Evolutionary conservation across 2,329 filamentous ascomycete species (phyloP).

Genomic region (Colletotrichum sp.): DNA sequence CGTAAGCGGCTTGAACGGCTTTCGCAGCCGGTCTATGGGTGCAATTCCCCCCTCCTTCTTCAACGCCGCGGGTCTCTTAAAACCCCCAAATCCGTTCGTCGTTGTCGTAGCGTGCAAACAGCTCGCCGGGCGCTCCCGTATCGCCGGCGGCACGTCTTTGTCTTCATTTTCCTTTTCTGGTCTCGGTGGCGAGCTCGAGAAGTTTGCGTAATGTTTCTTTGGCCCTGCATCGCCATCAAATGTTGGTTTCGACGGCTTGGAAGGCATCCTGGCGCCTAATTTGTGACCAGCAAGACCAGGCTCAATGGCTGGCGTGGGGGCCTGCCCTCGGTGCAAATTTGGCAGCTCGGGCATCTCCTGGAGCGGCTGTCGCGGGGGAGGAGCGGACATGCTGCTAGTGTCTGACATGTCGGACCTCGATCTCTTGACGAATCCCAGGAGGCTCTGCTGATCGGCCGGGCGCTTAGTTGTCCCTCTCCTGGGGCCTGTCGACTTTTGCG

Average conservation of each 20-base stretch:
- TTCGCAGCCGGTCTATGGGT: slow-evolving; percentile 55
- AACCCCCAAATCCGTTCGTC: slow-evolving; percentile 35
- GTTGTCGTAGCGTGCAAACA: slow-evolving; percentile 59
- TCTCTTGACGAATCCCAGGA: slow-evolving; percentile 44
- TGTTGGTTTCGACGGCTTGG: slow-evolving; percentile 34
- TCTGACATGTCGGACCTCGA: slow-evolving; percentile 12
- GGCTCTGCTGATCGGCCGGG: slow-evolving; percentile 43
- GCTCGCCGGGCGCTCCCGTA: slow-evolving; percentile 43
- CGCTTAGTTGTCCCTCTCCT: slow-evolving; percentile 35
- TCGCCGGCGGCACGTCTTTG: slow-evolving; percentile 32
- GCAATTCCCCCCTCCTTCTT: slow-evolving; percentile 44
- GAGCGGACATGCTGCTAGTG: slow-evolving; percentile 9
- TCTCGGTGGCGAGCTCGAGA: slow-evolving; percentile 60
- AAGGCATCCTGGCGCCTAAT: slow-evolving; percentile 40
- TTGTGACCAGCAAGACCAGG: slow-evolving; percentile 42
- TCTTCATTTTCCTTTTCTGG: slow-evolving; percentile 27
- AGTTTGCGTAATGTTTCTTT: slow-evolving; percentile 57
- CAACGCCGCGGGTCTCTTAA: slow-evolving; percentile 50
- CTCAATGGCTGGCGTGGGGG: slow-evolving; percentile 29
- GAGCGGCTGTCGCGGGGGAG: not conserved
- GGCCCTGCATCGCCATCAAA: slow-evolving; percentile 29
- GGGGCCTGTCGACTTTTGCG: slow-evolving; percentile 16
- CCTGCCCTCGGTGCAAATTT: slow-evolving; percentile 15
- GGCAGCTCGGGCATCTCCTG: slow-evolving; percentile 17
- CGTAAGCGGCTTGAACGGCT: slow-evolving; percentile 63